Base-by-base conservation (phyloP, 768 basidiomycete genomes). In the Ephemerocybe angulata region DNA sequence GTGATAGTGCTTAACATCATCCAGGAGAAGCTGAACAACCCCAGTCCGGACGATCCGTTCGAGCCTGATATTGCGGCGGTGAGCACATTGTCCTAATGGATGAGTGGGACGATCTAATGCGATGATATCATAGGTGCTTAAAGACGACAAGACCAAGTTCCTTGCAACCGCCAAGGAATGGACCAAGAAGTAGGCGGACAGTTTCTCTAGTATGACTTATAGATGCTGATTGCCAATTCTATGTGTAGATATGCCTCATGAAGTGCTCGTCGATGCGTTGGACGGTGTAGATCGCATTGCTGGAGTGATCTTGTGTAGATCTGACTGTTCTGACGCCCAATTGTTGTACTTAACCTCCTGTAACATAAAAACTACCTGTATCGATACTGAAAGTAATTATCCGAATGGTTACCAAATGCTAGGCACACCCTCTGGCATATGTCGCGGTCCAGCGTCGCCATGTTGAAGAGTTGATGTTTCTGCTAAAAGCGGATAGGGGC, bases 1-100 rank as follows among this genome's bases (percentile, higher is more conserved):
- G 60, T 54, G 53, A 17, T 54, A 93, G 91, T 93, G 1, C 78
- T 93, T 19, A 74, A 76, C 24, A 82, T 84, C 46, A 83, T 93
- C 55, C 86, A 88, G 67, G 89, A 92, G 65, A 93, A 93, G 70
- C 65, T 93, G 49, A 92, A 92, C 67, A 90, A 93, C 67, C 91
- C 91, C 17, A 89, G 87, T 65, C 78, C 89, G 17, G 91, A 93
- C 63, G 91, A 93, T 65, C 91, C 91, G 0, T 93, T 90, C 63
- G 88, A 92, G 63, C 87, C 91, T 27, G 90, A 92, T 1, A 88
- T 92, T 60, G 91, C 91, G 33, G 86, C 85, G 29, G 88, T 93
- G 65, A 52, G 86, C 72, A 53, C 43, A n/a, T 47, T 42, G 22
- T 3, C 41, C 15, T 55, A 40, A 3, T n/a, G 38, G 22, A 35